A percentile compares a stretch with the other conserved stretches of the same genome.
These are phyloP conservation scores for Chlamydomonas reinhardtii DNA, from an alignment of 163 green algal genomes.

Conservation along the genomic window DNA sequence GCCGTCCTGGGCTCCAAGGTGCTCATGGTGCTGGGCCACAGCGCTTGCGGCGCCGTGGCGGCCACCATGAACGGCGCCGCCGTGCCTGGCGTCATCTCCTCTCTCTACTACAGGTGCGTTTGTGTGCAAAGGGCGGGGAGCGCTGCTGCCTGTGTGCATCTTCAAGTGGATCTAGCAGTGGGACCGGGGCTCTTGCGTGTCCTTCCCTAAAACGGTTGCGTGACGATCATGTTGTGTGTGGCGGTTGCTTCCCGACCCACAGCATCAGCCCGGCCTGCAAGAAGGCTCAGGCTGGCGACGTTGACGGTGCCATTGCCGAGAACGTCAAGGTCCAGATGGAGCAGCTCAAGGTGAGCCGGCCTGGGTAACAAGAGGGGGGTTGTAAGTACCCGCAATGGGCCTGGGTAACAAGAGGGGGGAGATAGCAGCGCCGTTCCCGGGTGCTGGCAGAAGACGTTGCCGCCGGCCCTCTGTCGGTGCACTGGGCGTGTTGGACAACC, in stretches of 20 bases:
- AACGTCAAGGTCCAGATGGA: slow-evolving; percentile 2
- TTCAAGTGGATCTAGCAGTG: neutral
- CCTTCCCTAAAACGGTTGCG: neutral
- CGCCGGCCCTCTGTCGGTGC: neutral
- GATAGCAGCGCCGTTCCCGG: neutral
- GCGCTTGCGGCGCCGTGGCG: neutral
- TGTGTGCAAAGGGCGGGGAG: neutral
- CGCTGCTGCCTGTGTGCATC: neutral
- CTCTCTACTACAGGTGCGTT: slow-evolving; percentile 5
- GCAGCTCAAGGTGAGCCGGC: neutral
- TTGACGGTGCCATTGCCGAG: neutral
- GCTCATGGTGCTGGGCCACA: slow-evolving; percentile 6
- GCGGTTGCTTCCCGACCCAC: neutral
- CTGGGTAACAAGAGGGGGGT: neutral
- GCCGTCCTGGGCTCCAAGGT: slow-evolving; percentile 5
- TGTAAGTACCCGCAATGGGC: neutral
- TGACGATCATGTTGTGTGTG: neutral
- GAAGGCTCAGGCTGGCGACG: neutral
- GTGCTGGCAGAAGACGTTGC: slow-evolving; percentile 1
- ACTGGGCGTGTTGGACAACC: neutral
- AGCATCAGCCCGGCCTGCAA: slow-evolving; percentile 7
- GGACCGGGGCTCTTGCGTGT: neutral
- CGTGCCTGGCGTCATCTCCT: slow-evolving; percentile 4
- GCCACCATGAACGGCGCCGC: neutral
- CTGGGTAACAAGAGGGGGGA: neutral